These are phyloP conservation scores for Glycine tomentella DNA, from an alignment of 306 rosid species.

Conservation along the genomic window DNA sequence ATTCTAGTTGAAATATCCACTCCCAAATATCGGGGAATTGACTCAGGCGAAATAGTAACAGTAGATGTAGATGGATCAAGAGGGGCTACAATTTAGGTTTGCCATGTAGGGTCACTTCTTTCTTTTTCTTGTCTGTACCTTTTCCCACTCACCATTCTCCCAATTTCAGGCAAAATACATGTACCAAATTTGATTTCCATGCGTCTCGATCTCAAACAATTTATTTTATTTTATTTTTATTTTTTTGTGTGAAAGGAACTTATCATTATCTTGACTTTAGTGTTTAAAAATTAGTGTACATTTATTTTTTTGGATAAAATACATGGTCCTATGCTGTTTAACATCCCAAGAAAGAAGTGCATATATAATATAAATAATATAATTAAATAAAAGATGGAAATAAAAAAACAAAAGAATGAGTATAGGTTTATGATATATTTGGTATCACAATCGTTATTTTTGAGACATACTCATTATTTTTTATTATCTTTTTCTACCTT, in stretches of 20 bases:
- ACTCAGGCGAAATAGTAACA: not conserved
- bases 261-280: not conserved
- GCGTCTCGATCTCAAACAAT: not conserved
- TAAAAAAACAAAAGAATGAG: too few relatives aligned
- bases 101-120: not conserved
- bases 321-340: too few relatives aligned
- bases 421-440: too few relatives aligned
- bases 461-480: not conserved
- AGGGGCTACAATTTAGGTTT: constrained; percentile 18
- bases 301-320: not conserved
- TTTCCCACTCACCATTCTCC: constrained; percentile 17
- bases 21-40: constrained; percentile 16
- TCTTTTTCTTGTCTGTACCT: not conserved
- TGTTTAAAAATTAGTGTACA: not conserved
- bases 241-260: not conserved
- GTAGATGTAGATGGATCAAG: constrained; percentile 24
- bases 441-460: too few relatives aligned
- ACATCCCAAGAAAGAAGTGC: too few relatives aligned
- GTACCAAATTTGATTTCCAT: constrained; percentile 5
- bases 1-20: not conserved
- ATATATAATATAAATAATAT: too few relatives aligned
- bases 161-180: constrained; percentile 29
- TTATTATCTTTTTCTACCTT: not conserved
- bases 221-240: too few relatives aligned
- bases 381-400: too few relatives aligned